Evolutionary conservation across 176 grass and related monocot genomes (phyloP), one percentile per base, ranked within the genome.

Genomic region (Rhynchospora tenuis): DNA sequence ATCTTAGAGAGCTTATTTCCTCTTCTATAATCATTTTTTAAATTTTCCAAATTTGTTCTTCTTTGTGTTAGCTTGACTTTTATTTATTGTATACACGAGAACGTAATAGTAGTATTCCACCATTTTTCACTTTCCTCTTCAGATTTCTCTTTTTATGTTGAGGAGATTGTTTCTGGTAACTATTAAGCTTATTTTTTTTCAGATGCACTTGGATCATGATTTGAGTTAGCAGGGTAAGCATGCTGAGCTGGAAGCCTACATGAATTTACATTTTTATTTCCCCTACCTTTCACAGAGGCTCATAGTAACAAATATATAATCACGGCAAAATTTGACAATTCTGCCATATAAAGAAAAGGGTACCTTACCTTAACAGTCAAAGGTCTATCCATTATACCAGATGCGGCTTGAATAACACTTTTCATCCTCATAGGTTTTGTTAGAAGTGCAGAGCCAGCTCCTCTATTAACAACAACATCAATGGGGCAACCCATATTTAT

Each of bases 401-500:
- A 89, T 59, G 90, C 84, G 48, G 92, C 92, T 91, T 94, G 83
- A 82, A 98, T 90, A 79, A 98, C 87, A 85, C 86, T 85, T 88
- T 90, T 98, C 91, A 98, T 91, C 76, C 95, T 88, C 90, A 80
- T 91, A 83, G 92, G 92, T 85, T 94, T 94, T 24, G 63, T 84
- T 19, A 98, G 85, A 68, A 98, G 88, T 84, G 90, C 87, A 79
- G 95, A 98, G 51, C 95, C 95, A 82, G 95, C 92, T 87, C 92
- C 89, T 78, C 88, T 98, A 29, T 94, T 98, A 60, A 94, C 92
- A 74, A 98, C 87, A 64, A 94, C 54, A 73, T 98, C 95, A 58
- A 98, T 98, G 80, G 95, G 95, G 73, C 95, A 98, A 7, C 95
- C 95, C 95, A 98, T 98, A 78, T 94, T 98, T 84, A 98, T 92